Conservation (phyloP, 768 basidiomycete genomes). For the Kwoniella bestiolae region DNA sequence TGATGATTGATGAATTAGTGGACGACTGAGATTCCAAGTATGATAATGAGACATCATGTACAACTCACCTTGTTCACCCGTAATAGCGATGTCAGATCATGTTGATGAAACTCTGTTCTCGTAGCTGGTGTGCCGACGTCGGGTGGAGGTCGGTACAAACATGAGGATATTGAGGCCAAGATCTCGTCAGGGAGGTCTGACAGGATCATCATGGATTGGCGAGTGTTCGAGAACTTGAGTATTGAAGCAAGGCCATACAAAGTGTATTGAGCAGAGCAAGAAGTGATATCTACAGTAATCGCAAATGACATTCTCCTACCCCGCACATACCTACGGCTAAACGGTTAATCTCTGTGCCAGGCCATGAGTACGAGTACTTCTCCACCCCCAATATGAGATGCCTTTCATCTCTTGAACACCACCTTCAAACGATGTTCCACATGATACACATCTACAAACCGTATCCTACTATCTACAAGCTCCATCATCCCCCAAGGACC, state of each 20-base stretch:
- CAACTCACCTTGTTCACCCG: constrained; percentile 10
- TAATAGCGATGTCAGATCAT: background rate
- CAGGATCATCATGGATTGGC: background rate
- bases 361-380: too few relatives aligned
- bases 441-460: background rate
- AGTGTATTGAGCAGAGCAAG: too few relatives aligned
- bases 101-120: background rate
- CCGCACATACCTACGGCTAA: background rate
- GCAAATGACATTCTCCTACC: background rate
- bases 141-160: background rate
- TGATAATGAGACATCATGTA: background rate
- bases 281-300: too few relatives aligned
- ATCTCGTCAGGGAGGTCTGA: constrained; percentile 1
- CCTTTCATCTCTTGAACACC: background rate
- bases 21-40: background rate
- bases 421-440: background rate
- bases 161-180: background rate
- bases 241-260: too few relatives aligned
- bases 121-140: background rate
- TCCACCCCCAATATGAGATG: too few relatives aligned
- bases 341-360: too few relatives aligned
- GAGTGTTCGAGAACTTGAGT: too few relatives aligned
- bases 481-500: background rate
- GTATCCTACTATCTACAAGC: background rate
- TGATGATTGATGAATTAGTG: background rate